Base-by-base conservation (phyloP, 495 filamentous ascomycete species). In the Penicillium manginii region DNA sequence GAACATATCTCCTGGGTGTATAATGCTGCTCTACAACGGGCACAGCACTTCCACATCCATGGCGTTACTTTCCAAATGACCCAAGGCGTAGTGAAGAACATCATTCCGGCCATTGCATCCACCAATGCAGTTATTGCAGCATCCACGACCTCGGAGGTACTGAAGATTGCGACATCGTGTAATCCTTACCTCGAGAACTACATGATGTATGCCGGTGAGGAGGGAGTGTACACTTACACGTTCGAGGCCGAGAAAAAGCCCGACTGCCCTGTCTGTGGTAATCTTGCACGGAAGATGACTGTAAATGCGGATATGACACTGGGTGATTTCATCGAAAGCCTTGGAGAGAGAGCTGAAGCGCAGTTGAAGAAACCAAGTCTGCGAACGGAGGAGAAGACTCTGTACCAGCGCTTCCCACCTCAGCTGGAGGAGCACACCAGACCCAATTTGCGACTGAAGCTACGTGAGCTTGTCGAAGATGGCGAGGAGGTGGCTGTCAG, bases 181-280 rank as follows among this genome's bases (percentile, higher is more conserved):
- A 93, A 93, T 47, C 91, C 94, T 0, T 88, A 83, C 56, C 83
- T 98, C 1, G 86, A 90, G 61, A 99, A 96, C 69, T 99, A 99
- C 73, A 98, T 98, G 93, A 96, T 97, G 91, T 99, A 98, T 74
- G 96, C 88, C 29, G 96, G 96, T 37, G 91, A 99, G 69, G 93
- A 94, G 64, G 83, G 89, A 60, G 85, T 98, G 51, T 99, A 97
- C 78, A 99, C 96, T 0, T 96, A 97, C 70, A 98, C 93, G 0
- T 98, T 98, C 73, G 85, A 90, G 63, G 92, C 96, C 60, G 86
- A 96, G 70, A 87, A 89, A 77, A 97, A 97, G 69, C 77, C 85
- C 8, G 96, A 97, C 66, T 99, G 96, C 61, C 93, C 96, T 5
- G 96, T 98, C 22, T 99, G 96, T 66, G 92, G 93, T 4, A 88